phyloP scores from a whole-genome alignment of 2,329 filamentous ascomycete species.

The Fusarium pilosicola region DNA sequence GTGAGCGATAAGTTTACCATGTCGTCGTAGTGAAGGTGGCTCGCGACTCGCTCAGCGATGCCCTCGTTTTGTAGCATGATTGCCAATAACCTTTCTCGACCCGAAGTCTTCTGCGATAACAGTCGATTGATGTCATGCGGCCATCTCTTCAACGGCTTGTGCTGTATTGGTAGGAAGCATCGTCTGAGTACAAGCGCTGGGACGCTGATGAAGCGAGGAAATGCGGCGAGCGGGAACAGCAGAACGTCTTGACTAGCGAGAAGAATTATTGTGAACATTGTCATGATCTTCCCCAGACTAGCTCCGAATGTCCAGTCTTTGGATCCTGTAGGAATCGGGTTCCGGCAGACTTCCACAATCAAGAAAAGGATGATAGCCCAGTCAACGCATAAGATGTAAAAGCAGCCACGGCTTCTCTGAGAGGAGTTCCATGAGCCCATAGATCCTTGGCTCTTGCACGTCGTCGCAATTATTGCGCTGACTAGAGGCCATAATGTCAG shows the following conservation, averaged over 20 bases:
- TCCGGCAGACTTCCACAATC: constrained; percentile 8
- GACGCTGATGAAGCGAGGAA: neutral
- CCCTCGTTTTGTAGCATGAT: neutral
- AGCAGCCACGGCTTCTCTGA: constrained; percentile 3
- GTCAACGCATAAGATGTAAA: constrained; percentile 18
- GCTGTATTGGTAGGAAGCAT: neutral
- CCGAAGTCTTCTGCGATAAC: neutral
- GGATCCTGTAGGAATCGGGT: constrained; percentile 3
- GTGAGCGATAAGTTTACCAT: constrained; percentile 7
- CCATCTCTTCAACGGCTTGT: neutral
- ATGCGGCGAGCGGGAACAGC: neutral
- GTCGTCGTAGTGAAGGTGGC: constrained; percentile 14
- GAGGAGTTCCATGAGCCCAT: neutral
- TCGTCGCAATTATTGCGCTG: neutral
- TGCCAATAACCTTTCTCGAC: rapidly evolving
- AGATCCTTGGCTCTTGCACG: neutral
- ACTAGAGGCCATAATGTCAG: constrained; percentile 10
- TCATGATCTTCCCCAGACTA: constrained; percentile 14
- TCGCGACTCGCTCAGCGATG: neutral
- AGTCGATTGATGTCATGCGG: neutral
- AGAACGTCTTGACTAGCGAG: neutral
- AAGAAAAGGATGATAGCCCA: neutral
- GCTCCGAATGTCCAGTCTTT: constrained; percentile 7
- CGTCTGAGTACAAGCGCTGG: constrained; percentile 1
- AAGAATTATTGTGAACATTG: constrained; percentile 5